Conservation (phyloP, 345 rosid genomes). For the Turnera subulata region DNA sequence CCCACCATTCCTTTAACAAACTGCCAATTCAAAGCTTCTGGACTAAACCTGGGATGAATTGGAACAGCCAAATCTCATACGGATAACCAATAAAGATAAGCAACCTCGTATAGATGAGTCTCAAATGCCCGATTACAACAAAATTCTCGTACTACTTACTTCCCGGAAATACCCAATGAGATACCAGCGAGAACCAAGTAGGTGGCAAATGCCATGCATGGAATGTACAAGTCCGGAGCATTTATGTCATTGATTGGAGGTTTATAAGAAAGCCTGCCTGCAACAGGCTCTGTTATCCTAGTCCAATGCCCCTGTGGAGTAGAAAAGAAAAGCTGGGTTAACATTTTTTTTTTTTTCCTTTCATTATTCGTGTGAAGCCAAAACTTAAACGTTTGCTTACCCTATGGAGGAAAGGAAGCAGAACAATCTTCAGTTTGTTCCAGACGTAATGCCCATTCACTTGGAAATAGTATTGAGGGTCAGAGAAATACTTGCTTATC, state of each 20-base stretch:
- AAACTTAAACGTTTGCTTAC: conserved; percentile 13
- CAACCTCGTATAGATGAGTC: neutral
- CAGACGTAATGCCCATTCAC: conserved; percentile 50
- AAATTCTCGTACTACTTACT: conserved; percentile 35
- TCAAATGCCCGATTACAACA: neutral
- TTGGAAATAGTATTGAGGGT: conserved; percentile 60
- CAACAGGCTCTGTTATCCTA: conserved; percentile 60
- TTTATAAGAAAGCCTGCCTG: conserved; percentile 61
- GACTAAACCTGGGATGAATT: conserved; percentile 31
- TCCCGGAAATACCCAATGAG: conserved; percentile 52
- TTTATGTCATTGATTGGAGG: conserved; percentile 69
- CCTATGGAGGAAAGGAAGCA: conserved; percentile 51
- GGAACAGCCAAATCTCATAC: neutral
- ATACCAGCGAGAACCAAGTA: conserved; percentile 66
- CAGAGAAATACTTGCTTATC: conserved; percentile 55
- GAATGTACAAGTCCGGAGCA: conserved; percentile 78
- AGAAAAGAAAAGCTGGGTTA: neutral
- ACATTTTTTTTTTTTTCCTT: neutral
- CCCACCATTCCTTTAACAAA: conserved; percentile 51
- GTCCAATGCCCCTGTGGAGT: conserved; percentile 62
- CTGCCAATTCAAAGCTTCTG: conserved; percentile 54
- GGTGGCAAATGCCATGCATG: conserved; percentile 66
- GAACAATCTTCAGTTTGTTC: conserved; percentile 49
- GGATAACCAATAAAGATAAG: too few species aligned
- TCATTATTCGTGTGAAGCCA: neutral